Evolutionary conservation across 164 flowering plant genomes (phyloP).

Genomic region (Tetrastigma voinierianum): DNA sequence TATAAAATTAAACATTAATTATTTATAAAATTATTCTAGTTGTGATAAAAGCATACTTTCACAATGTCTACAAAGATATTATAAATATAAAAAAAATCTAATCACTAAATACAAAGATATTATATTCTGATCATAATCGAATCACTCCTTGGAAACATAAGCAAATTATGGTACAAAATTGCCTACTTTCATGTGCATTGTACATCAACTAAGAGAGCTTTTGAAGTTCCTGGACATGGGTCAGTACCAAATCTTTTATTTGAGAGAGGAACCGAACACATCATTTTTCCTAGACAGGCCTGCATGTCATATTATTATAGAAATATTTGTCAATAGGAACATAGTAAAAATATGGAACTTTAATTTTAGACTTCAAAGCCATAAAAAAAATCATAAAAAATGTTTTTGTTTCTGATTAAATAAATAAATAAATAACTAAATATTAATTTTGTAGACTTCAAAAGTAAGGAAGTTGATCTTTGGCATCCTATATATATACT

Average conservation of each 20-base stretch:
- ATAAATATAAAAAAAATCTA: too few species aligned
- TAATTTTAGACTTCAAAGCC: not conserved
- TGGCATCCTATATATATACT: too few species aligned
- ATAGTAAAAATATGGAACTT: not conserved
- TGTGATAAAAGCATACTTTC: too few species aligned
- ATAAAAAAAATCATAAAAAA: not conserved
- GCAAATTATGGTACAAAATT: not conserved
- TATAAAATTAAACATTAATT: too few species aligned
- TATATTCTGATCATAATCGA: too few species aligned
- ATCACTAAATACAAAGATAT: too few species aligned
- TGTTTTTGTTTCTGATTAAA: too few species aligned
- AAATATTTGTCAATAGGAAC: not conserved
- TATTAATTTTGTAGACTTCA: too few species aligned
- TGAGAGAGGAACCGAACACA: slow-evolving; percentile 32
- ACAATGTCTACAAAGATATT: too few species aligned
- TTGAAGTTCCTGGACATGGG: slow-evolving; percentile 50
- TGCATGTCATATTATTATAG: slow-evolving; percentile 14
- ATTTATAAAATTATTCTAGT: too few species aligned
- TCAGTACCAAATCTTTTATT: slow-evolving; percentile 37
- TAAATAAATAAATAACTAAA: too few species aligned
- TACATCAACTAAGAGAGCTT: slow-evolving; percentile 49
- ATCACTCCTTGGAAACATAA: not conserved
- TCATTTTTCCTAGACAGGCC: slow-evolving; percentile 54
- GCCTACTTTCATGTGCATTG: slow-evolving; percentile 26
- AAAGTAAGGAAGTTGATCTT: too few species aligned